Percentiles rank a stretch among this genome's conserved stretches.
phyloP scores from a whole-genome alignment of 2,329 filamentous ascomycete species.

The Whalleya microplaca region DNA sequence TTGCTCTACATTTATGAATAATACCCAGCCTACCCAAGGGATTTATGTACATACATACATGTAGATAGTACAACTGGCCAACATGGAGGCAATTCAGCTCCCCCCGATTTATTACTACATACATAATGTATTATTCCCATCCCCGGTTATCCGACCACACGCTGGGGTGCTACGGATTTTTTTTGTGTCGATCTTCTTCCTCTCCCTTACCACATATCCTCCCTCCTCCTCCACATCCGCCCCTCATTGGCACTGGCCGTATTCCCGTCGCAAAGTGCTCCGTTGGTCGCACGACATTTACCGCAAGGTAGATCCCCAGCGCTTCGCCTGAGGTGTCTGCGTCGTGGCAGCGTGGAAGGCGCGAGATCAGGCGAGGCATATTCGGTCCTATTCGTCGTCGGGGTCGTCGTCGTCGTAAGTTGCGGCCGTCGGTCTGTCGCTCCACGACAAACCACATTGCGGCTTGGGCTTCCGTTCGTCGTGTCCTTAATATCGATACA shows the following conservation, averaged over 20 bases:
- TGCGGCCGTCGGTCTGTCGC: not conserved
- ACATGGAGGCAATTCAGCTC: no score
- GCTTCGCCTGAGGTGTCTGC: not conserved
- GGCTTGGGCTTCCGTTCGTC: not conserved
- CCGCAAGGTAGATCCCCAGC: not conserved
- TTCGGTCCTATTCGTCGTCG: not conserved
- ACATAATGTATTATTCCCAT: not conserved
- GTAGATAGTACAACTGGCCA: not conserved
- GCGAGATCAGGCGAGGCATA: not conserved
- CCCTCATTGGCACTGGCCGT: not conserved
- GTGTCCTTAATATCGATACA: constrained; percentile 1
- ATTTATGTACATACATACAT: not conserved
- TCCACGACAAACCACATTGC: not conserved
- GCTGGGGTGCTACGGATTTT: not conserved
- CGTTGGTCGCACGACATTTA: not conserved
- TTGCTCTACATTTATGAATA: no score
- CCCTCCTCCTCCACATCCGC: constrained; percentile 1
- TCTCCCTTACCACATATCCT: constrained; percentile 1
- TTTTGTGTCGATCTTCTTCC: not conserved
- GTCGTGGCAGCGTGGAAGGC: not conserved
- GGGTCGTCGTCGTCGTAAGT: not conserved
- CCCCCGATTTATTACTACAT: no score
- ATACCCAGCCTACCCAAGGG: no score
- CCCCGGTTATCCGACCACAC: not conserved
- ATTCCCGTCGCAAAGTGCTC: not conserved